Percentiles rank a stretch among this genome's conserved stretches.
phyloP scores from a whole-genome alignment of 2,329 filamentous ascomycete species.

The Pochonia chlamydosporia region DNA sequence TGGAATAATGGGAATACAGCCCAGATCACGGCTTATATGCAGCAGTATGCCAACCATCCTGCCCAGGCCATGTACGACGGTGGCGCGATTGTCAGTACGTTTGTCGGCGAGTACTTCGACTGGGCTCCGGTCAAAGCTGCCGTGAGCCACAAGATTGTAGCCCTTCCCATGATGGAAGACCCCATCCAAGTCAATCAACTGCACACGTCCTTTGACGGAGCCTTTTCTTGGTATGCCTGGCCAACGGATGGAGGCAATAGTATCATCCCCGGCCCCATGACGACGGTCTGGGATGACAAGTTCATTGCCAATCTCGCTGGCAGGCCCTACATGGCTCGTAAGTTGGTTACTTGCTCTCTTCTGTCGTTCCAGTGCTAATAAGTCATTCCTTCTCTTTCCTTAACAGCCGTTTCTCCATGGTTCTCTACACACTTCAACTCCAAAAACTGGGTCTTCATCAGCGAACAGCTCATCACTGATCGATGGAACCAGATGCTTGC shows the following conservation, averaged over 20 bases:
- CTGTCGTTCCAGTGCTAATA: no score
- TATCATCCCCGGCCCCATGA: slow-evolving; percentile 15
- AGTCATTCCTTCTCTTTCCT: background rate
- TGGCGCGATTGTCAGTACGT: slow-evolving; percentile 16
- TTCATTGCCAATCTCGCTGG: slow-evolving; percentile 11
- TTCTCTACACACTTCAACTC: slow-evolving; percentile 18
- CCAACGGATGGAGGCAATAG: slow-evolving; percentile 15
- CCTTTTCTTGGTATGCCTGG: slow-evolving; percentile 17
- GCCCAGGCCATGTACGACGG: slow-evolving; percentile 14
- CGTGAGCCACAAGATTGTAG: slow-evolving; percentile 11
- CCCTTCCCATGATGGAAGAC: slow-evolving; percentile 15
- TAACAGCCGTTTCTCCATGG: slow-evolving; percentile 17
- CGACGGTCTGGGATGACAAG: slow-evolving; percentile 14
- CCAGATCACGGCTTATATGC: slow-evolving; percentile 12
- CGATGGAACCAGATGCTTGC: slow-evolving; percentile 17
- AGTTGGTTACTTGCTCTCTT: slow-evolving; percentile 17
- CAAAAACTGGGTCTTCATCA: slow-evolving; percentile 18
- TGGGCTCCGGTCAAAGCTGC: slow-evolving; percentile 15
- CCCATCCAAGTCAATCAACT: slow-evolving; percentile 7
- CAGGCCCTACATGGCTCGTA: slow-evolving; percentile 17
- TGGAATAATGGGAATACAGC: slow-evolving; percentile 14
- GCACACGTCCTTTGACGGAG: slow-evolving; percentile 16
- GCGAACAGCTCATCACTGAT: slow-evolving; percentile 15
- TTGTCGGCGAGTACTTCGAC: slow-evolving; percentile 16
- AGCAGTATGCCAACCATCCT: slow-evolving; percentile 12